phyloP scores from a whole-genome alignment of 305 asterid genomes.

The Plantago lanceolata region DNA sequence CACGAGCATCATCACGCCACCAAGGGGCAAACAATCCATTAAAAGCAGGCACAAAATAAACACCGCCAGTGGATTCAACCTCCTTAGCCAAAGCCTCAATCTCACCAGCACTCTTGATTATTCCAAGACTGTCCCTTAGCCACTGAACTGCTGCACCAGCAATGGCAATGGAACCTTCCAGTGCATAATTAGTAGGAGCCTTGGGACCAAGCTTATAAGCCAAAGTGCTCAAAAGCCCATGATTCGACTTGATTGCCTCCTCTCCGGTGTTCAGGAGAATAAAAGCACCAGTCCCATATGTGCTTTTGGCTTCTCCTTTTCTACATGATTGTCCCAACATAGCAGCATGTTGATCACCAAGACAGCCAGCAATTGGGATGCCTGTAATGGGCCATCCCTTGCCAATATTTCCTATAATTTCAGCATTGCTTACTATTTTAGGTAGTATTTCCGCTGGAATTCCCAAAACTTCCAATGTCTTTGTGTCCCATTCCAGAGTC shows the following conservation, averaged over 20 bases:
- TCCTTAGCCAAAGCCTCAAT: slow-evolving; percentile 69
- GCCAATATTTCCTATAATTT: slow-evolving; percentile 59
- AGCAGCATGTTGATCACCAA: slow-evolving; percentile 96
- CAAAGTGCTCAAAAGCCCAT: slow-evolving; percentile 77
- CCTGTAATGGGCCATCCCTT: slow-evolving; percentile 83
- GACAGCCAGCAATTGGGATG: slow-evolving; percentile 81
- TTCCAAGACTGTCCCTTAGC: slow-evolving; percentile 85
- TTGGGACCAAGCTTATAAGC: slow-evolving; percentile 84
- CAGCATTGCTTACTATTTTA: slow-evolving; percentile 69
- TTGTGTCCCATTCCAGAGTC: slow-evolving; percentile 74
- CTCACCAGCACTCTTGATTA: slow-evolving; percentile 68
- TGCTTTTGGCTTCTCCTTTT: slow-evolving; percentile 93
- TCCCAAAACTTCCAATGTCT: slow-evolving; percentile 43
- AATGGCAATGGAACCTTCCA: slow-evolving; percentile 97
- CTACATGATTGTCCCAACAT: slow-evolving; percentile 87
- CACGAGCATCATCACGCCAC: slow-evolving; percentile 98
- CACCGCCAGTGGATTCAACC: slow-evolving; percentile 79
- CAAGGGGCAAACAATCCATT: slow-evolving; percentile 95
- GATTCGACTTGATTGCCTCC: slow-evolving; percentile 53
- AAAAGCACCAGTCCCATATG: slow-evolving; percentile 91
- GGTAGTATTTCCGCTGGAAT: slow-evolving; percentile 58
- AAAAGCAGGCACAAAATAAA: slow-evolving; percentile 90
- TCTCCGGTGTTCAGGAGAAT: slow-evolving; percentile 83
- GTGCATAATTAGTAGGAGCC: slow-evolving; percentile 76
- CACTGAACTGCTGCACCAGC: slow-evolving; percentile 99